A percentile compares a stretch with the other conserved stretches of the same genome.
Evolutionary conservation across 2,329 filamentous ascomycete species (phyloP).

Genomic region (Blumeria hordei): DNA sequence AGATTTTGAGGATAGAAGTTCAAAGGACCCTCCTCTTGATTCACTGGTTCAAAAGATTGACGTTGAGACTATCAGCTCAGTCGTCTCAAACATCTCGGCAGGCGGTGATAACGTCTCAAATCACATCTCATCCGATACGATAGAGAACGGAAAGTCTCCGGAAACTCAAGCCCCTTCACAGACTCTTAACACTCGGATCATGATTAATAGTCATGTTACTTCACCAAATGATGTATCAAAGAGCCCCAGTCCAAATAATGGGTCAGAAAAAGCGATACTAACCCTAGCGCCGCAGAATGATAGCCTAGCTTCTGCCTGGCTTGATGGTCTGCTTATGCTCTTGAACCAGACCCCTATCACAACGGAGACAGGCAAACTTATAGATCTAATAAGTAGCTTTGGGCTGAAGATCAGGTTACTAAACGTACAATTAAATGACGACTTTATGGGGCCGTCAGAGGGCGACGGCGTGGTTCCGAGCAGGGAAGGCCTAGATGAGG

Average conservation of each 20-base stretch:
- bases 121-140: slow-evolving; percentile 20
- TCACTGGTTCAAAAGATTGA: slow-evolving; percentile 62
- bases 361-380: slow-evolving; percentile 78
- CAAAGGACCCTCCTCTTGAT: slow-evolving; percentile 46
- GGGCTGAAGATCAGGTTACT: slow-evolving; percentile 78
- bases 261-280: slow-evolving; percentile 46
- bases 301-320: slow-evolving; percentile 78
- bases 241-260: background rate
- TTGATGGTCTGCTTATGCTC: slow-evolving; percentile 86
- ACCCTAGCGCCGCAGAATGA: slow-evolving; percentile 64
- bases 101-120: slow-evolving; percentile 23
- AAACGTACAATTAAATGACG: slow-evolving; percentile 67
- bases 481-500: slow-evolving; percentile 65
- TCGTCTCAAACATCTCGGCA: slow-evolving; percentile 58
- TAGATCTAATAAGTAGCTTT: slow-evolving; percentile 68
- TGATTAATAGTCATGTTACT: slow-evolving; percentile 49
- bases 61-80: slow-evolving; percentile 66
- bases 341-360: slow-evolving; percentile 90
- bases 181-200: slow-evolving; percentile 54
- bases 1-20: slow-evolving; percentile 46
- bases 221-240: slow-evolving; percentile 5
- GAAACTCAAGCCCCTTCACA: slow-evolving; percentile 1
- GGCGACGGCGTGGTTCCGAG: slow-evolving; percentile 49
- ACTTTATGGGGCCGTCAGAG: slow-evolving; percentile 32
- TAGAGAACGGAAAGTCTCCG: slow-evolving; percentile 15